Evolutionary conservation across 2,329 filamentous ascomycete genomes (phyloP), one percentile per base, ranked within the genome.

Genomic region (Raffaelea arxii): DNA sequence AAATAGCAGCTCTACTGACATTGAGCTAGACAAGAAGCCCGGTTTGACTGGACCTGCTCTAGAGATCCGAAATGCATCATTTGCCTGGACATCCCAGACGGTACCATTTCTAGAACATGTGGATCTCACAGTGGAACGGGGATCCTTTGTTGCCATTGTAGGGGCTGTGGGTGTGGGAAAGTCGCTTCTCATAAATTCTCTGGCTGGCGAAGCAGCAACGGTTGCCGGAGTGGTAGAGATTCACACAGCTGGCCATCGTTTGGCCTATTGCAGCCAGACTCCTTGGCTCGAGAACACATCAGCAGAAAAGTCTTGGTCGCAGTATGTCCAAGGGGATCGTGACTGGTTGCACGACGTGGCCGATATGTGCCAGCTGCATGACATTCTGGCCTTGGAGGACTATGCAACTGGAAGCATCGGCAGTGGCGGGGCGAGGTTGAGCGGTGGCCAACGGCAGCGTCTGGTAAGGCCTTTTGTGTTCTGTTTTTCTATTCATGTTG

Each of bases 161-260:
- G 67, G 68, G 0, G 60, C 59, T 1, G 65, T 69, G 1, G 68
- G 67, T 2, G 63, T 62, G 21, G 67, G 69, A 22, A 72, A 71
- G 43, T 64, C 65, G 0, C 61, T 60, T 0, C 49, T 70, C 0
- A 49, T 69, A 9, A 59, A 65, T 25, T 59, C 60, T 0, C 54
- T 71, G 0, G 49, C 68, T 0, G 64, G 66, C 0, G 66, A 68
- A 48, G 49, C 62, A 1, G 41, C 51, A 1, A 41, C 51, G 2
- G 32, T 54, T 1, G 43, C 47, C 2, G 65, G 63, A 0, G 45
- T 41, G 0, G 46, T 66, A 12, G 50, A 46, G 2, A 40, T 57
- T 2, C 47, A 51, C 0, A 51, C 55, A 0, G 50, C n/a, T n/a
- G n/a, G n/a, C n/a, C n/a, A 44, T 1, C 56, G 57, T 18, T 46